Evolutionary conservation across 2,329 filamentous ascomycete species (phyloP).

Genomic region (Aspergillus alliaceus): DNA sequence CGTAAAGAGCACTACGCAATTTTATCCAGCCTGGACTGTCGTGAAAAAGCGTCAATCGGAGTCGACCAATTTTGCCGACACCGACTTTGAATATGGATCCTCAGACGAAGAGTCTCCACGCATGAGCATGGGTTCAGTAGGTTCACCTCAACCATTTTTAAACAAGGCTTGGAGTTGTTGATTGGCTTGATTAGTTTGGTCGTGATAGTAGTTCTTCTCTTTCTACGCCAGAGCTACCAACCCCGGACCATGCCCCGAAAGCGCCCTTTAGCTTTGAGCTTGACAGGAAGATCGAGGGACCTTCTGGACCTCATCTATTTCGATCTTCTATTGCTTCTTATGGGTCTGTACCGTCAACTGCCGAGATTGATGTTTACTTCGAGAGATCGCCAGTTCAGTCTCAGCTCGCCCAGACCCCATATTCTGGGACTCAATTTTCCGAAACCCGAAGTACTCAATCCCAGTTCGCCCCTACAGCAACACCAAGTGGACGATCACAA

Average conservation of each 20-base stretch:
- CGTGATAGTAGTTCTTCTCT: constrained; percentile 76
- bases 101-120: constrained; percentile 48
- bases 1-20: constrained; percentile 14
- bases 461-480: not conserved
- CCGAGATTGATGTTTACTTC: constrained; percentile 21
- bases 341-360: constrained; percentile 10
- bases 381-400: constrained; percentile 15
- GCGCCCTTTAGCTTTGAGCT: constrained; percentile 29
- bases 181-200: constrained; percentile 21
- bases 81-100: constrained; percentile 47
- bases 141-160: constrained; percentile 1
- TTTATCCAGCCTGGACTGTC: constrained; percentile 13
- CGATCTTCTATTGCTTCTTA: constrained; percentile 52
- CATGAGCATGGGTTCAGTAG: constrained; percentile 48
- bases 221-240: constrained; percentile 80
- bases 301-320: constrained; percentile 87
- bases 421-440: constrained; percentile 26
- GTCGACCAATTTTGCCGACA: constrained; percentile 37
- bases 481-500: not conserved
- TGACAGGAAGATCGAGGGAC: constrained; percentile 68
- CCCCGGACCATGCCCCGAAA: constrained; percentile 52
- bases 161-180: not conserved
- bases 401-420: not conserved
- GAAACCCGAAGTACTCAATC: not conserved
- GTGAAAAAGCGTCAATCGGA: constrained; percentile 31